Base-by-base conservation (phyloP, 1,139 yeast genomes). In the Yamadazyma membranifaciens region DNA sequence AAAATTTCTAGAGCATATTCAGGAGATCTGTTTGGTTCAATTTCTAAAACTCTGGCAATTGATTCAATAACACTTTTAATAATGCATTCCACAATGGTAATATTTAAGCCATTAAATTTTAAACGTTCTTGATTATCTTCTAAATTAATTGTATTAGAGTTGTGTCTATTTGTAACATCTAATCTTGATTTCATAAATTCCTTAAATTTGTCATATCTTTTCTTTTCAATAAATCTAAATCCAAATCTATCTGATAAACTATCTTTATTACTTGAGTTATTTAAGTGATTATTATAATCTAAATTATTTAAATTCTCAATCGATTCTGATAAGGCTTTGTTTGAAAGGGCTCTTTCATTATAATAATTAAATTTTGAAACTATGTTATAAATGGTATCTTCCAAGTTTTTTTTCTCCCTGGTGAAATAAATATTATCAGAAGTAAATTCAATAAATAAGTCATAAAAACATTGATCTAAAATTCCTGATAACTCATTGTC, bases 41-140 rank as follows among this genome's bases (percentile, higher is more conserved):
- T 64, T 54, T 88, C 96, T 54, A 87, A 75, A 6, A 84, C 71
- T 54, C 98, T 72, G 3, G 95, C 85, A 6, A 88, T 70, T 1
- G 92, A 76, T 60, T 91, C 98, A 25, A 89, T 87, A 3, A 84
- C 75, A 25, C 87, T 78, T 49, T 81, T 81, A 33, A 89, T 65
- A 44, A 87, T 75, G 1, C 73, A 67, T 51, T 87, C 92, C 2
- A 87, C 81, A 31, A 71, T 66, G 12, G 65, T 56, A 11, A 81
- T 54, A 30, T 69, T 69, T 39, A 78, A 60, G 9, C 62, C 57
- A 1, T 62, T 51, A 40, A 58, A 63, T 33, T 60, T 63, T 27
- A 54, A 58, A 9, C 41, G 41, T 17, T 60, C 59, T 20, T 60
- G 61, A 4, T 52, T 36, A 28, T 55, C 57, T 26, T 53, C 60